These are phyloP conservation scores for Gautieria morchelliformis DNA, from an alignment of 768 basidiomycete genomes.

Conservation along the genomic window DNA sequence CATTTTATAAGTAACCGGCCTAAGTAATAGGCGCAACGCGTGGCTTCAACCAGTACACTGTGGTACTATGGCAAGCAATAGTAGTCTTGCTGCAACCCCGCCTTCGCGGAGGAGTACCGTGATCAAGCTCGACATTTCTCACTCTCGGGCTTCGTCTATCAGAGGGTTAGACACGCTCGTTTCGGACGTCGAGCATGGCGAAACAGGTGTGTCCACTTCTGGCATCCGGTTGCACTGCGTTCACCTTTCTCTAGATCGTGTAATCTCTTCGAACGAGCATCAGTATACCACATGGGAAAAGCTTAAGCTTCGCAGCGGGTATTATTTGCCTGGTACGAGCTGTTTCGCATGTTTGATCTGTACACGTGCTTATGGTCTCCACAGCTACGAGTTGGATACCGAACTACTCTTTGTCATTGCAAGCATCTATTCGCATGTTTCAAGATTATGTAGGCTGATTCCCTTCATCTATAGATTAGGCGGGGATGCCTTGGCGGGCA, in stretches of 20 bases:
- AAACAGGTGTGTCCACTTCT: neutral
- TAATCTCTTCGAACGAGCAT: neutral
- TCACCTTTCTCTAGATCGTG: neutral
- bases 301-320: constrained; percentile 6
- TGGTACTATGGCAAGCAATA: neutral
- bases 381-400: constrained; percentile 57
- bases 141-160: constrained; percentile 3
- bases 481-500: constrained; percentile 73
- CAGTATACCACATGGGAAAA: neutral
- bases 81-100: neutral
- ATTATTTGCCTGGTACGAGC: constrained; percentile 1
- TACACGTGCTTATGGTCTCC: neutral
- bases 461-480: constrained; percentile 30
- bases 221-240: neutral
- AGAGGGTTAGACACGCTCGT: neutral
- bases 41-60: neutral
- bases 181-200: neutral
- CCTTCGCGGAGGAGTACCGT: neutral
- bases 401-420: constrained; percentile 60
- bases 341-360: neutral
- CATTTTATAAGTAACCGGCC: too few relatives aligned
- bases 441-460: neutral
- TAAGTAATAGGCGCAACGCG: neutral
- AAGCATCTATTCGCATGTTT: constrained; percentile 17
- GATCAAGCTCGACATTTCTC: neutral